Base-by-base conservation (phyloP, 371 early-diverging fungal genomes). In the Funneliformis caledonium region DNA sequence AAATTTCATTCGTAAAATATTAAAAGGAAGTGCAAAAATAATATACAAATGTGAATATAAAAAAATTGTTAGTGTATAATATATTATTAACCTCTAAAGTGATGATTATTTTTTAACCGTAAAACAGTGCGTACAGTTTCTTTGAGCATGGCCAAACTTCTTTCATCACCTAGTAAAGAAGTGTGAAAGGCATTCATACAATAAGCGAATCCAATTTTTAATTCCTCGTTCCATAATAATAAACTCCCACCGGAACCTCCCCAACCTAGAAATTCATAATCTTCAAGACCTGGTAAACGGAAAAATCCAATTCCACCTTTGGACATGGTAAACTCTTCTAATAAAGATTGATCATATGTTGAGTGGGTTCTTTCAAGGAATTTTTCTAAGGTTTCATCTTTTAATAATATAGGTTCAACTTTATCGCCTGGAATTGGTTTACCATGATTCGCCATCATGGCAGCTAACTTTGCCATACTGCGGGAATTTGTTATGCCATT, bases 371-470 rank as follows among this genome's bases (percentile, higher is more conserved):
- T 73, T 31, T 78, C 73, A 1, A 84, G 84, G 3, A 86, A 85
- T 19, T 80, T 52, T 37, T 83, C 72, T 42, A 82, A 86, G 14
- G 83, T 81, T 14, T 83, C 65, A 0, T 59, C 42, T 60, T 76
- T 76, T 14, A 89, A 43, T n/a, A 90, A 81, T 47, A 84, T 74
- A 2, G 89, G 89, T 73, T 89, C 88, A 33, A 12, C 4, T 56
- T 52, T 14, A n/a, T 16, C 33, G n/a, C 16, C 37, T 7, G 26
- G 26, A 8, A 52, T 31, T 4, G 48, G 7, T 31, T 85, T 77
- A 16, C 93, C 94, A 26, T 85, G 79, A 82, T 92, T 92, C 10
- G 92, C 91, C 90, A 93, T 88, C 81, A 92, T 86, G 16, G 92
- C 90, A 33, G 88, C 91, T 43, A 93, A 82, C 70, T 87, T 88